Percentiles rank a stretch among this genome's conserved stretches.
These are phyloP conservation scores for Coniosporium apollinis DNA, from an alignment of 495 filamentous ascomycete genomes.

Conservation along the genomic window DNA sequence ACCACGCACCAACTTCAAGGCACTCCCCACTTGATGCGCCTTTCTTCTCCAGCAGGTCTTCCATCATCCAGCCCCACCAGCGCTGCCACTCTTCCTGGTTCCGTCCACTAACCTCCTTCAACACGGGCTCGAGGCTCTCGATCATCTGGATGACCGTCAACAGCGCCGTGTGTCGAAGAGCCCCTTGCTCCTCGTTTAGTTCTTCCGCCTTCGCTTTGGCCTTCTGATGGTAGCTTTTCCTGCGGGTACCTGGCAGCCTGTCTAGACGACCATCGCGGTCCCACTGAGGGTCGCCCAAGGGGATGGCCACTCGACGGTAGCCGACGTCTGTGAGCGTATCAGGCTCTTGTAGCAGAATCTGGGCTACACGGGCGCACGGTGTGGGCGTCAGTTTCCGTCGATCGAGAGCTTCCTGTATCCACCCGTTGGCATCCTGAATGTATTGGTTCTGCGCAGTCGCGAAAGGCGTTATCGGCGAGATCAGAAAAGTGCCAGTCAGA, in stretches of 20 bases:
- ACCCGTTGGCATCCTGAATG: conserved; percentile 68
- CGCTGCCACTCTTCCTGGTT: conserved; percentile 82
- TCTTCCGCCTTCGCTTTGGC: conserved; percentile 12
- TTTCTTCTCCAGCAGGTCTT: conserved; percentile 60
- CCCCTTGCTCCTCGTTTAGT: conserved; percentile 53
- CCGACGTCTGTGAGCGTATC: conserved; percentile 54
- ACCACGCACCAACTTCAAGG: conserved; percentile 89
- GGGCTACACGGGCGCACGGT: conserved; percentile 63
- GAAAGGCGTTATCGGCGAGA: conserved; percentile 71
- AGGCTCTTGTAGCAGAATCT: conserved; percentile 65
- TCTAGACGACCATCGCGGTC: conserved; percentile 54
- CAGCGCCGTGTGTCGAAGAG: conserved; percentile 62
- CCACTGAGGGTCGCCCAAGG: conserved; percentile 76
- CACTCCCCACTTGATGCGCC: conserved; percentile 76
- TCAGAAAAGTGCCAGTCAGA: conserved; percentile 59
- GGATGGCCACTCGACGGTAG: conserved; percentile 64
- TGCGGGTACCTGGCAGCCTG: no score
- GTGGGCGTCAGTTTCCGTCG: conserved; percentile 49
- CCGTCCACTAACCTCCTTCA: conserved; percentile 70
- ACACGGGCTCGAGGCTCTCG: conserved; percentile 66
- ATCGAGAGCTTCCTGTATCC: conserved; percentile 64
- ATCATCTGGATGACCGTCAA: conserved; percentile 75
- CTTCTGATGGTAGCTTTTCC: conserved; percentile 15
- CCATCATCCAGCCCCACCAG: conserved; percentile 78
- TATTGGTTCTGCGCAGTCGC: conserved; percentile 60